Base-by-base conservation (phyloP, 2,329 filamentous ascomycete genomes). In the Arthrobotrys conoides region DNA sequence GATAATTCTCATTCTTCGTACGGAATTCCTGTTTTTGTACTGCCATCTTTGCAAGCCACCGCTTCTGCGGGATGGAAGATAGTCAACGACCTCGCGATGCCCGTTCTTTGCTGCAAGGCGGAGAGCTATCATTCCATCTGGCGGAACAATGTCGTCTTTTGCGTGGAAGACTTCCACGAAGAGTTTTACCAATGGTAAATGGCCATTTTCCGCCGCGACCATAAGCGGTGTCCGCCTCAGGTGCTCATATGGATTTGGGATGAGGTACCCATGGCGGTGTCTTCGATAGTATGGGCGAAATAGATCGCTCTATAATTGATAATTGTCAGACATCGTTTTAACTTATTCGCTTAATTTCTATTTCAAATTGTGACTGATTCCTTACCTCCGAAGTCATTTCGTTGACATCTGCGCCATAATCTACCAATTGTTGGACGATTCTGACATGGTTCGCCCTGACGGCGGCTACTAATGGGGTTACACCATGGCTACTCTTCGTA, bases 161-260 rank as follows among this genome's bases (percentile, higher is more conserved):
- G 70, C 69, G 9, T 79, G 76, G 38, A 66, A 79, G 30, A 79
- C 76, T 24, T 79, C 76, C 10, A 79, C 6, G 22, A 79, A 75
- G 24, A 79, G 76, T 41, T 75, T 79, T 24, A 79, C 76, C 3
- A 79, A 46, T 18, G 76, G 76, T 22, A 79, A 30, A n/a, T 79
- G 69, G 5, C 76, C 76, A 1, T 79, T 79, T 48, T 75, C 70
- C 18, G 76, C 76, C 4, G 76, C 76, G 8, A 49, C 66, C 76
- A 79, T 79, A 22, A 79, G 57, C 5, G 76, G 75, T 18, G 76
- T 79, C 46, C 76, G 64, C 20, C 46, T 38, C 5, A 71, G 14
- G 24, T 22, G 27, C 12, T 70, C 53, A 14, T 73, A 70, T 1
- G 49, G 16, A 46, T 71, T 63, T n/a, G 20, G 41, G 27, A 79